These are phyloP conservation scores for Gossypioides kirkii DNA, from an alignment of 345 rosid species.

Conservation along the genomic window DNA sequence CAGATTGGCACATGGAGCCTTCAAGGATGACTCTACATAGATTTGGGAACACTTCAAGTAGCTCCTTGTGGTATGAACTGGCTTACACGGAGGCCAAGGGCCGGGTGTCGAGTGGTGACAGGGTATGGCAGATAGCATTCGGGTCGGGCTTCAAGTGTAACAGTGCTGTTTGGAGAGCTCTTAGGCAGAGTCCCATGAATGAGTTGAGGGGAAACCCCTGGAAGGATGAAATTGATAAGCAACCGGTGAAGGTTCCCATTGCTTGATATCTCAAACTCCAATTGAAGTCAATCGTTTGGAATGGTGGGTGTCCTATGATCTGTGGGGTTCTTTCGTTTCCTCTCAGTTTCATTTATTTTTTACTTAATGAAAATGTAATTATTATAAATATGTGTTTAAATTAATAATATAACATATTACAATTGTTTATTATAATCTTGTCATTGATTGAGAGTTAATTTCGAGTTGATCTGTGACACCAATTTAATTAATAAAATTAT, in stretches of 20 bases:
- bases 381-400: no score
- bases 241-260: constrained; percentile 49
- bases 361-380: background rate
- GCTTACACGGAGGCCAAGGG: constrained; percentile 82
- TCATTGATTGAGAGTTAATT: no score
- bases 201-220: constrained; percentile 60
- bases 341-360: background rate
- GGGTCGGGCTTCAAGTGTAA: constrained; percentile 95
- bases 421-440: no score
- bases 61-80: constrained; percentile 89
- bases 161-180: constrained; percentile 84
- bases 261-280: constrained; percentile 18
- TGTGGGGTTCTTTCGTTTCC: background rate
- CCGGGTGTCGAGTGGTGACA: constrained; percentile 52
- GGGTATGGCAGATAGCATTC: constrained; percentile 95
- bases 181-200: constrained; percentile 32
- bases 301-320: background rate
- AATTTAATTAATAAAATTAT: no score
- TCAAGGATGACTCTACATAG: constrained; percentile 85
- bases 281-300: background rate
- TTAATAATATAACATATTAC: no score
- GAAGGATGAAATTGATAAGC: constrained; percentile 51
- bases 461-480: no score
- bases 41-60: constrained; percentile 84
- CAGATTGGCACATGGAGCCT: constrained; percentile 67